Evolutionary conservation across 495 filamentous ascomycete species (phyloP).

Genomic region (Tuber umbilicatum): DNA sequence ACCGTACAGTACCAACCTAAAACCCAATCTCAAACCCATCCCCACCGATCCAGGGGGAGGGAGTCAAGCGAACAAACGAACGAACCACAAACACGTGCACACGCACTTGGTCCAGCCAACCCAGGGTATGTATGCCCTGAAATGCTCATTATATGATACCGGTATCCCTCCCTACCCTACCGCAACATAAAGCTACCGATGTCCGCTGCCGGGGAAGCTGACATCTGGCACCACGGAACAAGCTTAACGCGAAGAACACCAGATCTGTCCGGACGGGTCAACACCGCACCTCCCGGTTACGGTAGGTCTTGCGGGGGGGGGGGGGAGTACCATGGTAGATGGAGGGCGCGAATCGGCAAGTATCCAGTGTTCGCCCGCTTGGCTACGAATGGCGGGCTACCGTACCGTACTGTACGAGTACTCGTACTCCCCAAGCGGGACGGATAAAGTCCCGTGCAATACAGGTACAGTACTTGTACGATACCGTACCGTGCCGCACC

Average conservation of each 20-base stretch:
- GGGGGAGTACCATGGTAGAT: not conserved
- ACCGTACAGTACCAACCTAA: not conserved
- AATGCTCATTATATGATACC: not conserved
- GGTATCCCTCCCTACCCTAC: not conserved
- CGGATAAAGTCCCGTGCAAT: too few relatives aligned
- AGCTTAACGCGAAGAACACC: not conserved
- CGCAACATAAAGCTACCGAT: not conserved
- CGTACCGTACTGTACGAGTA: too few relatives aligned
- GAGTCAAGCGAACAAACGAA: not conserved
- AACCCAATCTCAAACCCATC: not conserved
- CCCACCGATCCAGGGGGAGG: not conserved
- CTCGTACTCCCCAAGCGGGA: too few relatives aligned
- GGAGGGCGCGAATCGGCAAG: not conserved
- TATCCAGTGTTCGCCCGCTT: too few relatives aligned
- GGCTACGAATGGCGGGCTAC: too few relatives aligned
- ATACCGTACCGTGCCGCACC: not conserved
- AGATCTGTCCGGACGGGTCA: not conserved
- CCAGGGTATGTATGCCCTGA: not conserved
- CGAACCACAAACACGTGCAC: not conserved
- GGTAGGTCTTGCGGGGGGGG: not conserved
- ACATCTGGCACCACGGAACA: not conserved
- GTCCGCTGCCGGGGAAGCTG: not conserved
- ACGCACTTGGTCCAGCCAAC: not conserved
- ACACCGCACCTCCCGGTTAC: not conserved
- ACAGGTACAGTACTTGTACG: too few relatives aligned